Base-by-base conservation (phyloP, 2,329 filamentous ascomycete species). In the Phialemoniopsis sp. region DNA sequence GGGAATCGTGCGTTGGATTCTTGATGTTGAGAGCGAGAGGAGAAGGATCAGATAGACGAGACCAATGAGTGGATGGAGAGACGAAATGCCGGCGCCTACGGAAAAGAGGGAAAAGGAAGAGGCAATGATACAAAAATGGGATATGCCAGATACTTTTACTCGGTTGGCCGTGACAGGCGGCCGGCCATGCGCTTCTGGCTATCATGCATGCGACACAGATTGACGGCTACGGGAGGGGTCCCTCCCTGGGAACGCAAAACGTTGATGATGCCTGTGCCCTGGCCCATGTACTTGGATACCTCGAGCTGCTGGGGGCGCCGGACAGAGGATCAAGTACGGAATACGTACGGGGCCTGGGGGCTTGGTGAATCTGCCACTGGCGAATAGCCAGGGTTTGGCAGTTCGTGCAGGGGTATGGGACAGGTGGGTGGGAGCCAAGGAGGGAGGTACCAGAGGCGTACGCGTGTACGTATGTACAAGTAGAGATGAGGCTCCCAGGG, bases 41-140 rank as follows among this genome's bases (percentile, higher is more conserved):
- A n/a, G 18, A 18, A 29, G 13, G 4, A 8, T 8, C 14, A 28
- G 16, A 37, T 21, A 34, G 29, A 38, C 34, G 34, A 39, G 32
- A 39, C 37, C 46, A 48, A 48, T 47, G 47, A 51, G 48, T 55
- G 51, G 52, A 52, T 45, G 46, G 36, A 49, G 21, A 40, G 47
- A 50, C 44, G 46, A 50, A 43, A 46, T 47, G 45, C 50, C 50
- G 52, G 51, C 51, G 51, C 49, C 50, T 54, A 54, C 45, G 32
- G 38, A 38, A 21, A 29, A 32, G 15, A 36, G 16, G 13, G 32
- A 29, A 36, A 26, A 36, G n/a, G 13, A 19, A 29, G 13, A 29
- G 19, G 19, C 18, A 13, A 13, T 18, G 14, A 26, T 26, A 36
- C 18, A 36, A 29, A n/a, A 32, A 32, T 43, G 21, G 17, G 30